phyloP scores from a whole-genome alignment of 2,329 filamentous ascomycete species.

The Fusarium sp. region DNA sequence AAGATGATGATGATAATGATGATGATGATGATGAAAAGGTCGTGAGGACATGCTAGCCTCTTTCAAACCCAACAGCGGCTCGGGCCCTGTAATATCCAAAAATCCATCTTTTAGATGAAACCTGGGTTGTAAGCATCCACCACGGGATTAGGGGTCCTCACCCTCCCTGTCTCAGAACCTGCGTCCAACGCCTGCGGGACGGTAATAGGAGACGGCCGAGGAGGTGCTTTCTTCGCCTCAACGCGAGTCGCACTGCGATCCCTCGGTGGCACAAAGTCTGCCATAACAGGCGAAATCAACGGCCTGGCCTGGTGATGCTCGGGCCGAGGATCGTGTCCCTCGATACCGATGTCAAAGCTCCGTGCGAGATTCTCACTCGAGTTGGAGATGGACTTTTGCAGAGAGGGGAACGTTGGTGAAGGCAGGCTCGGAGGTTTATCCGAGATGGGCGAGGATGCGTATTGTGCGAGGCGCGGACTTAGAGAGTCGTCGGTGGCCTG shows the following conservation, averaged over 20 bases:
- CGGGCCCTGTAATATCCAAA: constrained; percentile 4
- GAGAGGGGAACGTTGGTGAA: constrained; percentile 50
- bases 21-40: constrained; percentile 19
- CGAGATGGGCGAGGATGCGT: constrained; percentile 44
- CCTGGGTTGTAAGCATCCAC: constrained; percentile 41
- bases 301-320: constrained; percentile 28
- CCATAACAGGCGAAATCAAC: constrained; percentile 47
- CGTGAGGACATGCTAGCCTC: constrained; percentile 20
- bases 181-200: constrained; percentile 37
- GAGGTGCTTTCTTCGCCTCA: constrained; percentile 48
- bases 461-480: constrained; percentile 33
- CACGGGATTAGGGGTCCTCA: constrained; percentile 34
- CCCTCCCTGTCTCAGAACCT: constrained; percentile 13
- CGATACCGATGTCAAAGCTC: constrained; percentile 45
- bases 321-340: background rate
- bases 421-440: constrained; percentile 47
- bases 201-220: constrained; percentile 45
- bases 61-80: constrained; percentile 18
- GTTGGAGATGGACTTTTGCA: constrained; percentile 48
- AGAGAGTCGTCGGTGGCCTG: constrained; percentile 9
- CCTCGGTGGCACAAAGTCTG: constrained; percentile 39
- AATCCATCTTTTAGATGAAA: constrained; percentile 29
- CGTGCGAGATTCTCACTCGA: constrained; percentile 47
- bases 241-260: constrained; percentile 39
- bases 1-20: constrained; percentile 17